Base-by-base conservation (phyloP, 257 asterid species). In the Scutellaria baicalensis region DNA sequence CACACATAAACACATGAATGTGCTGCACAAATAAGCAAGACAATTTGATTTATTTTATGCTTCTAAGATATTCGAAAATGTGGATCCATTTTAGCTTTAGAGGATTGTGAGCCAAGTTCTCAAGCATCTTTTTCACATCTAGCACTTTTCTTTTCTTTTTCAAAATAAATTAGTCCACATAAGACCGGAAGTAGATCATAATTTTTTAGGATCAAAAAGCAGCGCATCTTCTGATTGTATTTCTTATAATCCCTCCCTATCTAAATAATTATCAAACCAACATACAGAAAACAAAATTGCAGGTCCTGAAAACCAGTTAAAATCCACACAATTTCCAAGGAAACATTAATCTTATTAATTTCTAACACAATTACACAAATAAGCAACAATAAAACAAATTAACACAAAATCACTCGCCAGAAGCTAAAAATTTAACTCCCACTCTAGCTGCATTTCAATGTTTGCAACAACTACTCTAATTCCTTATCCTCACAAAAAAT, bases 151-250 rank as follows among this genome's bases (percentile, higher is more conserved):
- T n/a, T 58, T 49, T 33, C 3, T 27, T 58, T 49, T 33, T 38
- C 23, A 49, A 60, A 57, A 58, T 2, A 59, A 9, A 23, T 36
- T 47, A 48, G 21, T 59, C 67, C 5, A 59, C 20, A 14, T 8
- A 48, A 66, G 39, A 45, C 18, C 39, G 27, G 10, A 31, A 58
- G 4, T 20, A 11, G 17, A 49, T 17, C 39, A 49, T 56, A 55
- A 38, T 74, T 74, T 67, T 67, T 47, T 45, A 74, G 60, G 51
- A 45, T 49, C 9, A 14, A 39, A 74, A 56, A 68, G 44, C 62
- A 27, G 40, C 13, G 64, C 70, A 47, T 59, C 8, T 31, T 45
- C 38, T 17, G 9, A 17, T 11, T 27, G n/a, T 27, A 42, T 16
- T 57, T 17, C 38, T 10, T 2, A 10, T 16, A 31, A 33, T 47